Evolutionary conservation across 768 basidiomycete species (phyloP).

Genomic region (Tulasnella sp.): DNA sequence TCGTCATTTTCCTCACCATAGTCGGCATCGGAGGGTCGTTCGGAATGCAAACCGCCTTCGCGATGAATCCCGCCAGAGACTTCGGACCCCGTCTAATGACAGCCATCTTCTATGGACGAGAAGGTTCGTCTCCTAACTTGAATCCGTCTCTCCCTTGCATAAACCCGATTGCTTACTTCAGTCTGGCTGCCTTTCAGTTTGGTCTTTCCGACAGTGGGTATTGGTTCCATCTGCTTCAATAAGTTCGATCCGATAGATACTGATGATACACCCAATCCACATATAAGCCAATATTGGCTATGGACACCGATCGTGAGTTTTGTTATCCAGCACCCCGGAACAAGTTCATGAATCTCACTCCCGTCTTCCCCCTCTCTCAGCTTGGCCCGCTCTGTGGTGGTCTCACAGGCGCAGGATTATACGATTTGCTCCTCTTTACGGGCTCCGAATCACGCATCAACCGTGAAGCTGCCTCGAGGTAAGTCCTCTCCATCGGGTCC

Average conservation of each 20-base stretch:
- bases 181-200: background rate
- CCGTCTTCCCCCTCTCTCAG: background rate
- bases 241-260: background rate
- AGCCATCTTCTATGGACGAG: constrained; percentile 38
- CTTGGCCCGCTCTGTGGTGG: constrained; percentile 38
- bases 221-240: background rate
- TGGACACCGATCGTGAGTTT: constrained; percentile 42
- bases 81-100: constrained; percentile 58
- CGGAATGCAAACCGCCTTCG: constrained; percentile 55
- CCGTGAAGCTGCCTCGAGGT: too few relatives aligned
- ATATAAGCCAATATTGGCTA: constrained; percentile 53
- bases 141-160: too few relatives aligned
- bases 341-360: background rate
- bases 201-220: constrained; percentile 10
- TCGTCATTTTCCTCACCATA: constrained; percentile 44
- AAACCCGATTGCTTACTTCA: too few relatives aligned
- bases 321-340: too few relatives aligned
- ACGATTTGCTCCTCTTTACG: constrained; percentile 47
- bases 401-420: constrained; percentile 37
- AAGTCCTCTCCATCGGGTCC: too few relatives aligned
- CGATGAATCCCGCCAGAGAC: constrained; percentile 63
- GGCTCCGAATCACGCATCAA: constrained; percentile 35
- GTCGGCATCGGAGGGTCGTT: constrained; percentile 48
- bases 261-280: constrained; percentile 13
- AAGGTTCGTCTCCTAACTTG: too few relatives aligned